Evolutionary conservation across 768 basidiomycete species (phyloP), one percentile per base, ranked within the genome.

Genomic region (Megacollybia marginata): DNA sequence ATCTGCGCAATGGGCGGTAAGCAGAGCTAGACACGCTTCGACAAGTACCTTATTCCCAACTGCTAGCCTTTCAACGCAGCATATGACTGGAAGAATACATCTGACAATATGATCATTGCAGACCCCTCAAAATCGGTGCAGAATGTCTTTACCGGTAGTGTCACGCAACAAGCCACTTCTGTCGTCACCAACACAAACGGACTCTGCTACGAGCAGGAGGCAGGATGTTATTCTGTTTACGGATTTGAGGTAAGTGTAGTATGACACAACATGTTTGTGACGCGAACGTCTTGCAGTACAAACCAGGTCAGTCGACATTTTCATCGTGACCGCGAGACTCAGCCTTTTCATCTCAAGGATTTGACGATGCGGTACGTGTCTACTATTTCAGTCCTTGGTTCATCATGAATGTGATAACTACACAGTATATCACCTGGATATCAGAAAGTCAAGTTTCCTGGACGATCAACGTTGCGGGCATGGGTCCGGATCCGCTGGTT

Each of bases 1-100:
- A 62, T 87, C 84, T n/a, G 87, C 79, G 20, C 92, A 95, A 64
- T 88, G 82, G 80, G 85, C 80, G 53, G 86, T 85, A 54, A 62
- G 83, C 52, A 31, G 13, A 32, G 56, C 47, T 67, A 65, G 28
- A 2, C 50, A 15, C 9, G 33, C 43, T 47, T 56, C 44, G 51
- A 35, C 34, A 19, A 33, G 9, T 47, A 16, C 13, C 6, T 4
- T 52, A 23, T 46, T 11, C 16, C 12, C 5, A 31, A 19, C 36
- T 48, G 31, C 46, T 51, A 75, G 67, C 83, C 83, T 18, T 82
- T 78, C 62, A 72, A 86, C 56, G 71, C 73, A 9, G 66, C 63
- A 46, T 86, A 85, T 59, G 54, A 65, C 35, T 81, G 79, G 80
- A 32, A 63, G 49, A 80, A 81, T 55, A 68, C 69, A 20, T 69